Evolutionary conservation across 345 rosid genomes (phyloP).

Genomic region (Populus euphratica): DNA sequence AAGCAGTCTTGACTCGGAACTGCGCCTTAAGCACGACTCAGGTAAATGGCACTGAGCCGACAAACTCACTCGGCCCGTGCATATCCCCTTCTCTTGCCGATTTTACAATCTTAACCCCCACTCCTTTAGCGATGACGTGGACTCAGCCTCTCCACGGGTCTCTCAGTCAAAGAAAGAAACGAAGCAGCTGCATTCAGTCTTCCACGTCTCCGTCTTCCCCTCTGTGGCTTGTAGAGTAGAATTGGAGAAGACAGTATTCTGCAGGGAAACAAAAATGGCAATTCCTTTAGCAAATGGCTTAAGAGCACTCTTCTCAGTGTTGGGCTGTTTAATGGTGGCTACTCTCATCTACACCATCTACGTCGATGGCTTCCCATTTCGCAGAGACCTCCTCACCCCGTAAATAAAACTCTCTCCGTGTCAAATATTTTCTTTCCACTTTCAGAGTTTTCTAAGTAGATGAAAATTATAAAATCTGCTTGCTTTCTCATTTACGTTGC

Average conservation of each 20-base stretch:
- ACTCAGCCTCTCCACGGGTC: slow-evolving; percentile 22
- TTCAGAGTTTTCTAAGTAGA: not conserved
- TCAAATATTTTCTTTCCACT: not conserved
- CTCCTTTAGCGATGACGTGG: slow-evolving; percentile 32
- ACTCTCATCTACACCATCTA: slow-evolving; percentile 56
- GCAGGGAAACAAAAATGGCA: slow-evolving; percentile 30
- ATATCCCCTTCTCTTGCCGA: no score
- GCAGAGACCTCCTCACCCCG: slow-evolving; percentile 71
- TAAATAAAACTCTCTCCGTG: slow-evolving; percentile 13
- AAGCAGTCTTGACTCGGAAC: no score
- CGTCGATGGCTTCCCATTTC: slow-evolving; percentile 68
- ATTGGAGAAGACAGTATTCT: not conserved
- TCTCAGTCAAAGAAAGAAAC: not conserved
- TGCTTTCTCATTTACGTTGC: slow-evolving; percentile 5
- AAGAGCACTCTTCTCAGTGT: slow-evolving; percentile 38
- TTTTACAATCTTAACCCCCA: not conserved
- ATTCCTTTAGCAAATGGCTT: slow-evolving; percentile 32
- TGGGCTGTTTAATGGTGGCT: slow-evolving; percentile 49
- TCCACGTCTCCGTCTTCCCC: slow-evolving; percentile 3
- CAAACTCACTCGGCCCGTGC: no score
- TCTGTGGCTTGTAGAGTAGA: not conserved
- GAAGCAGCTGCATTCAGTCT: not conserved
- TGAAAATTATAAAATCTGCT: not conserved
- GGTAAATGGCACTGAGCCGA: no score
- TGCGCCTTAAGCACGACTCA: not conserved